phyloP scores from a whole-genome alignment of 768 basidiomycete species.

The Amylocystis lapponica region DNA sequence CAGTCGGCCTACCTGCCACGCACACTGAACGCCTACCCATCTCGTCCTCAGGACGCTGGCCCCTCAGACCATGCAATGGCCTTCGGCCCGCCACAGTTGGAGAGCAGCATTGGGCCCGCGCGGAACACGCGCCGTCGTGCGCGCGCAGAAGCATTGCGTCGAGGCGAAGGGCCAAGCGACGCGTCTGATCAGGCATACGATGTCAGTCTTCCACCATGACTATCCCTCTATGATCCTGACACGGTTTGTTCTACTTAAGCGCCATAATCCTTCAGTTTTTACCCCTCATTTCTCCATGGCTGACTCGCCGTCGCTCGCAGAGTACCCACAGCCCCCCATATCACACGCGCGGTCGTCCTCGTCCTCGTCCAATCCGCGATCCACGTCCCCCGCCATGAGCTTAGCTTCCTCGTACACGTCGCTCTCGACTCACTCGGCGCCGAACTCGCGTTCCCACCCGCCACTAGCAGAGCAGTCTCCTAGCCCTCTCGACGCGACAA shows the following conservation, averaged over 20 bases:
- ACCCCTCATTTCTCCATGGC: not conserved
- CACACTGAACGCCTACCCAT: constrained; percentile 1
- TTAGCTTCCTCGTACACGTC: constrained; percentile 48
- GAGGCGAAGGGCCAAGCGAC: not conserved
- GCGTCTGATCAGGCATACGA: not conserved
- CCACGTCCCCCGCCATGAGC: constrained; percentile 60
- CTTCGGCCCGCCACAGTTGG: constrained; percentile 32
- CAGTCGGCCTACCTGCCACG: constrained; percentile 1
- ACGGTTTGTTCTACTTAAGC: constrained; percentile 30
- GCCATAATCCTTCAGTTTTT: not conserved
- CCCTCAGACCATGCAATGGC: constrained; percentile 6
- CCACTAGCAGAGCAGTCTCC: not conserved
- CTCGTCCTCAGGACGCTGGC: constrained; percentile 7
- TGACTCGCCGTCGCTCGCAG: constrained; percentile 1
- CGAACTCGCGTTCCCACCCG: constrained; percentile 22
- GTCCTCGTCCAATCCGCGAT: constrained; percentile 43
- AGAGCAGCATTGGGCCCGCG: constrained; percentile 48
- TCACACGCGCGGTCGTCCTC: constrained; percentile 21
- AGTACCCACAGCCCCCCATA: not conserved
- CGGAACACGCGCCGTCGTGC: constrained; percentile 36
- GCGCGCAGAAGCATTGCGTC: too few species aligned
- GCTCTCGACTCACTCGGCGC: constrained; percentile 36
- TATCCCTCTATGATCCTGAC: too few species aligned
- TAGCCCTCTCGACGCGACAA: too few species aligned
- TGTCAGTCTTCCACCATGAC: not conserved